phyloP scores from a whole-genome alignment of 495 filamentous ascomycete species.

The Penicillium chermesinum region DNA sequence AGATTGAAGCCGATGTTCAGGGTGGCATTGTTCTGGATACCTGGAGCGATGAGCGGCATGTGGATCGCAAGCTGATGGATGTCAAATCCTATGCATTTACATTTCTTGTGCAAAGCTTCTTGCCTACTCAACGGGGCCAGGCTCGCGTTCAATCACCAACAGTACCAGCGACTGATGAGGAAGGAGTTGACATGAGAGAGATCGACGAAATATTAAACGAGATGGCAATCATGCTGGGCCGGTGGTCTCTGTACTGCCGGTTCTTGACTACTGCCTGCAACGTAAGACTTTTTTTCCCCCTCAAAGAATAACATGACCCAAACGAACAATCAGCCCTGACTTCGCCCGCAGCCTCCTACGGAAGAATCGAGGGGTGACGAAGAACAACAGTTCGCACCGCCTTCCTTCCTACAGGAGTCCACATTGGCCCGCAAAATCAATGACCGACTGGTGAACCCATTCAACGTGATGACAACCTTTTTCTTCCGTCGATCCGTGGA shows the following conservation, averaged over 20 bases:
- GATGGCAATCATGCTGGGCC: slow-evolving; percentile 81
- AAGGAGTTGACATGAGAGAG: slow-evolving; percentile 92
- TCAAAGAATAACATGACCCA: slow-evolving; percentile 12
- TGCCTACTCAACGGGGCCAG: slow-evolving; percentile 60
- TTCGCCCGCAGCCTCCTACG: slow-evolving; percentile 11
- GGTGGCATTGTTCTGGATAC: slow-evolving; percentile 96
- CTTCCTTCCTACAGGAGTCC: slow-evolving; percentile 67
- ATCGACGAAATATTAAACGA: slow-evolving; percentile 82
- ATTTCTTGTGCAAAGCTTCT: slow-evolving; percentile 91
- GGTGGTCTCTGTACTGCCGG: slow-evolving; percentile 88
- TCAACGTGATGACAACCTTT: slow-evolving; percentile 86
- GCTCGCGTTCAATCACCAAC: slow-evolving; percentile 62
- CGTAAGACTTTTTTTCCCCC: slow-evolving; percentile 53
- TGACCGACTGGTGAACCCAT: slow-evolving; percentile 65
- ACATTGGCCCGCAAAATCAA: slow-evolving; percentile 69
- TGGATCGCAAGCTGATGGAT: slow-evolving; percentile 84
- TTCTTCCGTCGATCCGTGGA: slow-evolving; percentile 95
- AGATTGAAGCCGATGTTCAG: slow-evolving; percentile 92
- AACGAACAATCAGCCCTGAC: slow-evolving; percentile 12
- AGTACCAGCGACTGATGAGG: slow-evolving; percentile 61
- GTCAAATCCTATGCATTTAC: slow-evolving; percentile 96
- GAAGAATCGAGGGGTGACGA: slow-evolving; percentile 26
- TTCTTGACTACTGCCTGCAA: slow-evolving; percentile 82
- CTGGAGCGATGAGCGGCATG: slow-evolving; percentile 81
- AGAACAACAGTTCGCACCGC: slow-evolving; percentile 43